phyloP scores from a whole-genome alignment of 2,329 filamentous ascomycete species.

The Samsoniella hepiali region DNA sequence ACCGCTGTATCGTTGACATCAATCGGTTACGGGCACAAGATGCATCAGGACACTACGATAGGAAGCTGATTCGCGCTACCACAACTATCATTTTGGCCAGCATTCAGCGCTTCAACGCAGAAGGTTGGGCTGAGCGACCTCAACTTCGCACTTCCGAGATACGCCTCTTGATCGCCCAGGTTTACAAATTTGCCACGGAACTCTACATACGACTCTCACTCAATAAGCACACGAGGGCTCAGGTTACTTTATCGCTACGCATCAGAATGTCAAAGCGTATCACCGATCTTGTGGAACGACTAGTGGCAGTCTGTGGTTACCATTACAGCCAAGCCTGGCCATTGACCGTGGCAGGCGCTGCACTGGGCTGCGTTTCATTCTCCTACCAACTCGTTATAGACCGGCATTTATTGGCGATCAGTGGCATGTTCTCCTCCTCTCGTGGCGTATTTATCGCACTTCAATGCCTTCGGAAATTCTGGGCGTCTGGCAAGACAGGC shows the following conservation, averaged over 20 bases:
- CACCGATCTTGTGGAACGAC: not conserved
- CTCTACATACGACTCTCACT: not conserved
- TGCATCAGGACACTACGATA: not conserved
- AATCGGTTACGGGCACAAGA: not conserved
- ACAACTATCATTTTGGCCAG: not conserved
- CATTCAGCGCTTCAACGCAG: not conserved
- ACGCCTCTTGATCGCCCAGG: not conserved
- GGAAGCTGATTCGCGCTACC: not conserved
- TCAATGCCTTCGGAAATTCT: not conserved
- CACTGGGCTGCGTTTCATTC: not conserved
- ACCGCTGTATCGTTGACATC: slow-evolving; percentile 1
- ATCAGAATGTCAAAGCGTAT: not conserved
- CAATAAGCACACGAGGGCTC: not conserved
- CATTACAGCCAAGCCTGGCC: not conserved
- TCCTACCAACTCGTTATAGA: not conserved
- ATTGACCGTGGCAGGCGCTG: not conserved
- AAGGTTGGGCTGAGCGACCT: not conserved
- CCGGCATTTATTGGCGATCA: not conserved
- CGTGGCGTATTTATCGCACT: not conserved
- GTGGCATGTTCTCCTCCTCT: not conserved
- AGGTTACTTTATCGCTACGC: not conserved
- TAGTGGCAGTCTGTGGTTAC: not conserved
- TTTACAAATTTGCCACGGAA: not conserved
- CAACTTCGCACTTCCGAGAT: not conserved
- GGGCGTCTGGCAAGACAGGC: not conserved